Evolutionary conservation across 176 grass and related monocot species (phyloP), one percentile per base, ranked within the genome.

Genomic region (Pontederia crassipes): DNA sequence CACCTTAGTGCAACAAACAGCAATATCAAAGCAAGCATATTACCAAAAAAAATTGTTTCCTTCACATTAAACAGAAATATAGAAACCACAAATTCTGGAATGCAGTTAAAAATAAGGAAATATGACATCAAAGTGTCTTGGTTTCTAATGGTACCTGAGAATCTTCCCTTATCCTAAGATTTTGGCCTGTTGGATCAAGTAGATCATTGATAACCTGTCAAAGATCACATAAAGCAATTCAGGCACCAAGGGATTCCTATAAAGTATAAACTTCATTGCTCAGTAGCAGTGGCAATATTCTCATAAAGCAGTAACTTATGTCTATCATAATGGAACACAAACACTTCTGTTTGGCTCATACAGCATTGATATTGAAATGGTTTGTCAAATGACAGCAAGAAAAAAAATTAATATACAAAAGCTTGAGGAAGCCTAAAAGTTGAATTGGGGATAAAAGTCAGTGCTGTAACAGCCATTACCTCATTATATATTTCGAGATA

Each of bases 401-500:
- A 67, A 16, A 11, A 49, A 46, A 52, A 55, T 66, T 0, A 40
- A 40, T 40, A 40, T 40, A 40, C 32, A 40, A 40, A 40, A 7
- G 32, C 32, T 40, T 40, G 2, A 40, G 32, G 32, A 40, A 40
- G 32, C 32, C 32, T 40, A 7, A 40, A 40, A 40, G 32, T 40
- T 40, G 6, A 63, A 63, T 47, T 47, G n/a, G 17, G 4, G 10
- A 52, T 27, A 20, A 15, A 10, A 29, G 27, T 14, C 2, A 29
- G 12, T 46, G 62, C 72, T 62, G 64, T 9, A 57, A 27, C 60
- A 86, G 45, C 75, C 57, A 17, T 75, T 75, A 97, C 92, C 92
- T 97, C 92, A 68, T 97, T 97, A 70, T 97, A 97, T 78, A 97
- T 97, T 85, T 97, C 92, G 80, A 97, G 83, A 72, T 97, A 97